Base-by-base conservation (phyloP, 2,329 filamentous ascomycete genomes). In the Colletotrichum sp. region DNA sequence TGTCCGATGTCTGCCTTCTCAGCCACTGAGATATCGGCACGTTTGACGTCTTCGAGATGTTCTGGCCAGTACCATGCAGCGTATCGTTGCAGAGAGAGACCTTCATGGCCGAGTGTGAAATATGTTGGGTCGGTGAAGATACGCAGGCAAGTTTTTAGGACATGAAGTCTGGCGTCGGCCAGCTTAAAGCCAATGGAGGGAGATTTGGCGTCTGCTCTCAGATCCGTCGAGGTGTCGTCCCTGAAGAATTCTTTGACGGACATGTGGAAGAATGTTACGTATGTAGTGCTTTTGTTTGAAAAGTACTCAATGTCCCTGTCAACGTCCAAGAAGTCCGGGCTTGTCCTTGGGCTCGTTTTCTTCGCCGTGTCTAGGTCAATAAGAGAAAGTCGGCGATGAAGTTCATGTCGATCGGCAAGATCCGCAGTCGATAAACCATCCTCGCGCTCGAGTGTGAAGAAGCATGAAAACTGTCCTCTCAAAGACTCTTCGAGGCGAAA, bases 41-140 rank as follows among this genome's bases (percentile, higher is more conserved):
- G 81, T 52, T 86, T 82, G 16, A 87, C 78, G 1, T 81, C 81
- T 0, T 81, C 81, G 14, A 86, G 70, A 76, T 87, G 86, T 43
- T 87, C 85, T 66, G 86, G 86, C 86, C 86, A 87, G 72, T 87
- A 87, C 86, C 86, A 86, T 0, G 85, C 85, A 1, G 86, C 85
- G 43, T 87, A 87, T 60, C 85, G 26, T 28, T 79, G 77, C 13
- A 78, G 9, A 9, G 78, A 73, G 14, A 76, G 34, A 9, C 77
- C 77, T 59, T 78, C 71, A 3, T 83, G 72, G n/a, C 78, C 78
- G 9, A 73, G 72, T 2, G 52, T 59, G 6, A 74, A 61, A 30
- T 64, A 78, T 9, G 72, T 71, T 2, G 77, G 71, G 26, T 86
- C 80, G 4, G 81, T 83, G n/a, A 87, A 86, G n/a, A 87, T 84